Evolutionary conservation across 805 yeast genomes (phyloP).

Genomic region (Candida palmyrensis): DNA sequence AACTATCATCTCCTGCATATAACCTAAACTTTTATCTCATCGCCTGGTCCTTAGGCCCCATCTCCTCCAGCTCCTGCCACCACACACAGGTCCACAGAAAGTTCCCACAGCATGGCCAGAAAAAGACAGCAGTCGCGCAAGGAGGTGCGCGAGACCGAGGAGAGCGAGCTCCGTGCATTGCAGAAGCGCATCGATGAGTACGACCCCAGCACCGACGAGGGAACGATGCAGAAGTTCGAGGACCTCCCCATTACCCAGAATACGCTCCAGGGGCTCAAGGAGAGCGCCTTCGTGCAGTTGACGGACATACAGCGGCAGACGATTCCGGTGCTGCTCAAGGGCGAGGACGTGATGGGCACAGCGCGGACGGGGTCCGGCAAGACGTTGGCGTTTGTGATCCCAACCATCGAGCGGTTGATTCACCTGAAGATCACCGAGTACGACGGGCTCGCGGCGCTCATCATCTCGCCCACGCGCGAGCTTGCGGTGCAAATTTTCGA

Average conservation of each 20-base stretch:
- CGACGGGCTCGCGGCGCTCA: constrained; percentile 86
- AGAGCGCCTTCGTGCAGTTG: constrained; percentile 69
- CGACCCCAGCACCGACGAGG: constrained; percentile 36
- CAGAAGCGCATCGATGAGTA: constrained; percentile 48
- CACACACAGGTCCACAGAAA: background rate
- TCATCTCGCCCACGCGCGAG: constrained; percentile 91
- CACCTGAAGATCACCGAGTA: constrained; percentile 70
- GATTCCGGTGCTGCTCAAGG: constrained; percentile 71
- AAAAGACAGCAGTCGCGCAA: constrained; percentile 12
- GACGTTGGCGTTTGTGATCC: constrained; percentile 80
- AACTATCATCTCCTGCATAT: too few species aligned
- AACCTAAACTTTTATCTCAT: constrained; percentile 5
- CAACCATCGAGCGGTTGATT: constrained; percentile 66
- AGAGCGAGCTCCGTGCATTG: constrained; percentile 33
- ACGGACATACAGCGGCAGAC: constrained; percentile 85
- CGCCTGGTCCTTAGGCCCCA: too few species aligned
- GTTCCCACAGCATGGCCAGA: constrained; percentile 14
- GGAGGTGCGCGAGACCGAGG: constrained; percentile 23
- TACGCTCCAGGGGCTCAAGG: constrained; percentile 68
- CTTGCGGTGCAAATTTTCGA: constrained; percentile 88
- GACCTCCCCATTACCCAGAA: constrained; percentile 71
- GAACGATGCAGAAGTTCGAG: constrained; percentile 44
- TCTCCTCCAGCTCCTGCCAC: background rate
- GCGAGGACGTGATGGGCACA: constrained; percentile 77
- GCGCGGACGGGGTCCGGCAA: constrained; percentile 92